Base-by-base conservation (phyloP, 1,284 basidiomycete species). In the Stereum hirsutum region DNA sequence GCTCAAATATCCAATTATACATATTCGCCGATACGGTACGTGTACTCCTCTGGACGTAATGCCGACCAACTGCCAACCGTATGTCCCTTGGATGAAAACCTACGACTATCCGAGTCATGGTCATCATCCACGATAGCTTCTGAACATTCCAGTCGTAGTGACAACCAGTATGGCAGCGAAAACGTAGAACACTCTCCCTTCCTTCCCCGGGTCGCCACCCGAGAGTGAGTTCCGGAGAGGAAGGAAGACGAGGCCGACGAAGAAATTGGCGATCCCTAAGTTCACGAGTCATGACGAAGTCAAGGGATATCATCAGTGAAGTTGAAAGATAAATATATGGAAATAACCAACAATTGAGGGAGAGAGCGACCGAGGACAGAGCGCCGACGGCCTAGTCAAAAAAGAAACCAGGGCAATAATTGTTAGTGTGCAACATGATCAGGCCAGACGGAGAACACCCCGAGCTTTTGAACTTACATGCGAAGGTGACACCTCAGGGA, bases 401-500 rank as follows among this genome's bases (percentile, higher is more conserved):
- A 11, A 8, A 15, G 26, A 43, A 23, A 40, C 25, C 35, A 15
- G 11, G 35, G 32, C 19, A 42, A 28, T 23, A 39, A 54, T 27
- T 26, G 15, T n/a, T 32, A 11, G 11, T 43, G 33, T 44, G 39
- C 34, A 12, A 19, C n/a, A 44, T 23, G 39, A 45, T 27, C 10
- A 66, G 81, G 52, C n/a, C 7, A 7, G n/a, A n/a, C n/a, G n/a
- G n/a, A n/a, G n/a, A n/a, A n/a, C n/a, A n/a, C n/a, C n/a, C n/a
- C n/a, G n/a, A n/a, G n/a, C n/a, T n/a, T n/a, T n/a, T n/a, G n/a
- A n/a, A 15, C 41, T 17, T 61, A 84, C 87, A 54, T 84, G 72
- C 36, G 72, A 61, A 1, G 93, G 93, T 0, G 92, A 83, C 20
- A 96, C 76, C 57, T 97, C 93, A n/a, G 90, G 81, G 25, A 95